Evolutionary conservation across 2,329 filamentous ascomycete genomes (phyloP).

Genomic region (Mycocentrospora acerina): DNA sequence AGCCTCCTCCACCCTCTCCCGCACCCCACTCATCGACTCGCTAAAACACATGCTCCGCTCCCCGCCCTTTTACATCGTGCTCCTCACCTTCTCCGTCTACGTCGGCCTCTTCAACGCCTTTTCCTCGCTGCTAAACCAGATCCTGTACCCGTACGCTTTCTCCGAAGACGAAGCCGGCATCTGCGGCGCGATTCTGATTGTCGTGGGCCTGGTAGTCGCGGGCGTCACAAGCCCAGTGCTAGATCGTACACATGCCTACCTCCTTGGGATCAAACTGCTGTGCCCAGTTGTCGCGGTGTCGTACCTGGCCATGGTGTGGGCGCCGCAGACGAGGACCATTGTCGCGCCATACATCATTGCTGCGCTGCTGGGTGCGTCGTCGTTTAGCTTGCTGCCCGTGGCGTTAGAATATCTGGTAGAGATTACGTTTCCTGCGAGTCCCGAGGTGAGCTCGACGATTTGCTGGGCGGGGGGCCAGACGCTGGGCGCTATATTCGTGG

Average conservation of each 20-base stretch:
- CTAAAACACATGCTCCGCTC: conserved; percentile 54
- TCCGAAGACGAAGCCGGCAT: conserved; percentile 83
- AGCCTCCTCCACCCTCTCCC: conserved; percentile 61
- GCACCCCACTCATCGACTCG: conserved; percentile 56
- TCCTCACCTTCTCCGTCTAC: conserved; percentile 79
- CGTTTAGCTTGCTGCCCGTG: conserved; percentile 79
- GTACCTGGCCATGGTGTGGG: conserved; percentile 82
- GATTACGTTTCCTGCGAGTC: conserved; percentile 80
- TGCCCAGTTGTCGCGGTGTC: conserved; percentile 72
- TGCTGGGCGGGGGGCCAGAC: conserved; percentile 88
- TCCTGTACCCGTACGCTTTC: conserved; percentile 84
- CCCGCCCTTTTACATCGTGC: conserved; percentile 75
- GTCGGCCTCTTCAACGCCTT: conserved; percentile 93
- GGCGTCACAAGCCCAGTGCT: conserved; percentile 79
- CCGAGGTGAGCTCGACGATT: conserved; percentile 80
- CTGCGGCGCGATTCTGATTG: conserved; percentile 83
- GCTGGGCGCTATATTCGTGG: conserved; percentile 79
- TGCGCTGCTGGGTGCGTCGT: conserved; percentile 74
- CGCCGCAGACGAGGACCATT: conserved; percentile 63
- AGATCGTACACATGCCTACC: conserved; percentile 79
- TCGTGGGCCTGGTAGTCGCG: conserved; percentile 77
- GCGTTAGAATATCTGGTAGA: conserved; percentile 86
- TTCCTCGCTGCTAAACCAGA: conserved; percentile 85
- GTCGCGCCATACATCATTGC: conserved; percentile 74
- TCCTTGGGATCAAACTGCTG: conserved; percentile 70